These are phyloP conservation scores for Alternaria atra DNA, from an alignment of 2,329 filamentous ascomycete genomes.

Conservation along the genomic window DNA sequence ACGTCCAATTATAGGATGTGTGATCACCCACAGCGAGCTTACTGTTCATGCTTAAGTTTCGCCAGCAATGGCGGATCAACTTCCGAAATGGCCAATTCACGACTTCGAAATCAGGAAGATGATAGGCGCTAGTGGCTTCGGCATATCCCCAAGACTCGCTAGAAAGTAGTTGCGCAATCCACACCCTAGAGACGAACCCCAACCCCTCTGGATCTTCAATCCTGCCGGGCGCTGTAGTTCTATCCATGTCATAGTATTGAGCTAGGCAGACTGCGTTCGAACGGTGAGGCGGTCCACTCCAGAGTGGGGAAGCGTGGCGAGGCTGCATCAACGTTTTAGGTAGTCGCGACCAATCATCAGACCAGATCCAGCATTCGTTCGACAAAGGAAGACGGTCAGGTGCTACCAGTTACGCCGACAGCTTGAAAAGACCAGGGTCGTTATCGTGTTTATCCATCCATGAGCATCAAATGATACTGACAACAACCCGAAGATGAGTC, in stretches of 20 bases:
- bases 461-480: slow-evolving; percentile 43
- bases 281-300: slow-evolving; percentile 16
- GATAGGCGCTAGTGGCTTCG: slow-evolving; percentile 9
- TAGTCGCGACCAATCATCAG: slow-evolving; percentile 35
- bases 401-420: slow-evolving; percentile 28
- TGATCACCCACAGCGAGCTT: neutral
- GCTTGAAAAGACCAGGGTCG: slow-evolving; percentile 28
- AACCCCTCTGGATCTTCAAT: slow-evolving; percentile 3
- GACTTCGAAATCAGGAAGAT: slow-evolving; percentile 8
- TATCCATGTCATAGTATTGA: slow-evolving; percentile 11
- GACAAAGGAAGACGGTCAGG: slow-evolving; percentile 33
- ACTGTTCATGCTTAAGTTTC: slow-evolving; percentile 3
- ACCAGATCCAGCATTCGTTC: slow-evolving; percentile 11
- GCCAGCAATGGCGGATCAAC: slow-evolving; percentile 5
- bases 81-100: slow-evolving; percentile 2
- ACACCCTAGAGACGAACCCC: slow-evolving; percentile 1
- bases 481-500: slow-evolving; percentile 23
- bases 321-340: slow-evolving; percentile 33
- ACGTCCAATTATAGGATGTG: slow-evolving; percentile 5
- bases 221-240: slow-evolving; percentile 4
- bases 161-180: slow-evolving; percentile 6
- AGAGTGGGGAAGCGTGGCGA: slow-evolving; percentile 31
- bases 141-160: slow-evolving; percentile 6
- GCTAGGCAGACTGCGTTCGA: slow-evolving; percentile 7
- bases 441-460: slow-evolving; percentile 31